Percentiles rank a stretch among this genome's conserved stretches.
These are phyloP conservation scores for Daldinia concentrica DNA, from an alignment of 495 filamentous ascomycete species.

Conservation along the genomic window DNA sequence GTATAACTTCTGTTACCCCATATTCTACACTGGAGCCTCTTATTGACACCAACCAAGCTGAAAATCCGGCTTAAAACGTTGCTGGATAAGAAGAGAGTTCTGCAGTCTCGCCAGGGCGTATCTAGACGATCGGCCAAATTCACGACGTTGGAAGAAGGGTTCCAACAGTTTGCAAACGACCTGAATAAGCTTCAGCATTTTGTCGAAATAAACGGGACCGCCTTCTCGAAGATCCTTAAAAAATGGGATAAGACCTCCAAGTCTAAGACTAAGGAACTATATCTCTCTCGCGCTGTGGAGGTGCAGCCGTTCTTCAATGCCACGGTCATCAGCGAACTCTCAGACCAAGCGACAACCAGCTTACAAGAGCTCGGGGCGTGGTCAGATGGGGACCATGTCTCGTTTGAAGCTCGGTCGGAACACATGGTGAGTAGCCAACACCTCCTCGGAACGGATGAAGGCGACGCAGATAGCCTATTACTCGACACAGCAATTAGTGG, in stretches of 20 bases:
- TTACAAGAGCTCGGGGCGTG: conserved; percentile 92
- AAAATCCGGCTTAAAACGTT: conserved; percentile 90
- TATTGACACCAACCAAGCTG: conserved; percentile 66
- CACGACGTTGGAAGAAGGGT: conserved; percentile 91
- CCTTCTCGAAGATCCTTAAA: conserved; percentile 98
- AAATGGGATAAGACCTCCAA: conserved; percentile 99
- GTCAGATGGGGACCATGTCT: conserved; percentile 93
- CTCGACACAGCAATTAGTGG: conserved; percentile 84
- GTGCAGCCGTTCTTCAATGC: conserved; percentile 98
- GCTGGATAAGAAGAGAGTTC: conserved; percentile 89
- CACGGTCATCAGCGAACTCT: conserved; percentile 93
- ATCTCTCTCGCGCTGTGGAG: conserved; percentile 93
- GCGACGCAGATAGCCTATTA: conserved; percentile 87
- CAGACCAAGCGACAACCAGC: conserved; percentile 93
- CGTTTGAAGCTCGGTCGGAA: conserved; percentile 73
- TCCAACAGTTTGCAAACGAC: conserved; percentile 95
- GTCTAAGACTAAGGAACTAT: conserved; percentile 97
- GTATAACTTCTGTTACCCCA: conserved; percentile 35
- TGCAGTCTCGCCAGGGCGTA: conserved; percentile 78
- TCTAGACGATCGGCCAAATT: conserved; percentile 92
- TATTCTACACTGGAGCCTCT: neutral
- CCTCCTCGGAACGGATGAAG: conserved; percentile 75
- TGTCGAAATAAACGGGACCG: conserved; percentile 95
- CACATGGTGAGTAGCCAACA: conserved; percentile 70
- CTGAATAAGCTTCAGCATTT: conserved; percentile 98